Conservation (phyloP, 2,329 filamentous ascomycete genomes). For the Didymella pinodella region DNA sequence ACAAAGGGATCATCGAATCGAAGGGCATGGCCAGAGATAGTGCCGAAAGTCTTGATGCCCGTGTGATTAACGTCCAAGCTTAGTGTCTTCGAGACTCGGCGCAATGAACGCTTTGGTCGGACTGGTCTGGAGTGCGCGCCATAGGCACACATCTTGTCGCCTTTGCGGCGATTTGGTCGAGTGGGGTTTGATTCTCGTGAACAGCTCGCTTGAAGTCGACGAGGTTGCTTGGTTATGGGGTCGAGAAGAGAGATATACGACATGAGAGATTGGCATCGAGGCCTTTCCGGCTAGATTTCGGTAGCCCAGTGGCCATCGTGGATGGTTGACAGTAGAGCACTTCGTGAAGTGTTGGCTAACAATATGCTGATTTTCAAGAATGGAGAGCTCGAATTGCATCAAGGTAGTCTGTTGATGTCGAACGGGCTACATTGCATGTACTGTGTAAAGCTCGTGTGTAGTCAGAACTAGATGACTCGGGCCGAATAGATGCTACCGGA, state of each 20-base stretch:
- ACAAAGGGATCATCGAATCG: not conserved
- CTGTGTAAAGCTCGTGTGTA: not conserved
- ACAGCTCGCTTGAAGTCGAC: not conserved
- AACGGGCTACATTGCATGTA: not conserved
- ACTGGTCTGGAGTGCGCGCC: not conserved
- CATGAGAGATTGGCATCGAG: not conserved
- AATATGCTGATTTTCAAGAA: not conserved
- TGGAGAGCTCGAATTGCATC: not conserved
- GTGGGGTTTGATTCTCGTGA: not conserved
- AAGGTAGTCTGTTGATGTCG: not conserved
- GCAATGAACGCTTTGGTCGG: no score
- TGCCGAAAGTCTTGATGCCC: not conserved
- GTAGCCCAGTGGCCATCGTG: constrained; percentile 3
- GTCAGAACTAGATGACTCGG: not conserved
- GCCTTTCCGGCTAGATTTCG: constrained; percentile 5
- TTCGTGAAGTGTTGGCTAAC: not conserved
- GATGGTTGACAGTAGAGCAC: no score
- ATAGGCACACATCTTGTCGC: not conserved
- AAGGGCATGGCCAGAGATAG: not conserved
- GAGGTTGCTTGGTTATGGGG: no score
- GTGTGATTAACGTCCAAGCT: not conserved
- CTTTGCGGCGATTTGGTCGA: not conserved
- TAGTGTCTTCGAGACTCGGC: not conserved
- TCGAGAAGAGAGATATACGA: not conserved
- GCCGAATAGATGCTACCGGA: no score